Base-by-base conservation (phyloP, 768 basidiomycete genomes). In the Auriscalpium microsporum region DNA sequence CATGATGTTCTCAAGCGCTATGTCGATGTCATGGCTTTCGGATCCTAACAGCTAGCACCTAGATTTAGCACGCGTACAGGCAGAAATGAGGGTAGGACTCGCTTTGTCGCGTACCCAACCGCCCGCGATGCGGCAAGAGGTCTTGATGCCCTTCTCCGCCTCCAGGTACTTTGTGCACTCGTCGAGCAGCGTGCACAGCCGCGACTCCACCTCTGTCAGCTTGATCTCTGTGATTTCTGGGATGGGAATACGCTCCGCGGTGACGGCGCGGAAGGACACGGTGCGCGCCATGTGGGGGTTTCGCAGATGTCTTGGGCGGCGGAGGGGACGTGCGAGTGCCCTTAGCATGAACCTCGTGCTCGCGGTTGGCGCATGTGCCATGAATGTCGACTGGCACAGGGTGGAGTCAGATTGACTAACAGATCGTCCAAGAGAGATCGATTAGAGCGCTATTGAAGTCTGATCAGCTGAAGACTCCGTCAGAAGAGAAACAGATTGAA, bases 91-190 rank as follows among this genome's bases (percentile, higher is more conserved):
- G 19, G 14, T 34, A 8, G n/a, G 28, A 68, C 72, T 62, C 57
- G 94, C 95, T 85, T 99, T 99, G 70, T 99, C 96, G 64, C 96
- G 77, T 46, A 98, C 96, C 96, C 96, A 99, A 17, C 96, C 96
- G 16, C 96, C 96, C 10, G 94, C 96, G 48, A 99, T 90, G 61
- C 96, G 79, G 67, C 95, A 95, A 1, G 81, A 77, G 0, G 82
- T 84, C 5, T 70, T 68, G 19, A 82, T 74, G 10, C 75, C 77
- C 50, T 81, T 75, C 36, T 78, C 73, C 54, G 73, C 67, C 55
- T 75, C 77, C 61, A 86, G 71, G 60, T 79, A 71, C 13, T 67
- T 70, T 7, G 85, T 81, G 66, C 88, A 96, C 56, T 85, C 83
- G 65, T 94, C 84, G 52, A 97, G 77, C n/a, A 94, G 75, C 3